Conservation (phyloP, 331 rosid species). For the Quercus lobata region DNA sequence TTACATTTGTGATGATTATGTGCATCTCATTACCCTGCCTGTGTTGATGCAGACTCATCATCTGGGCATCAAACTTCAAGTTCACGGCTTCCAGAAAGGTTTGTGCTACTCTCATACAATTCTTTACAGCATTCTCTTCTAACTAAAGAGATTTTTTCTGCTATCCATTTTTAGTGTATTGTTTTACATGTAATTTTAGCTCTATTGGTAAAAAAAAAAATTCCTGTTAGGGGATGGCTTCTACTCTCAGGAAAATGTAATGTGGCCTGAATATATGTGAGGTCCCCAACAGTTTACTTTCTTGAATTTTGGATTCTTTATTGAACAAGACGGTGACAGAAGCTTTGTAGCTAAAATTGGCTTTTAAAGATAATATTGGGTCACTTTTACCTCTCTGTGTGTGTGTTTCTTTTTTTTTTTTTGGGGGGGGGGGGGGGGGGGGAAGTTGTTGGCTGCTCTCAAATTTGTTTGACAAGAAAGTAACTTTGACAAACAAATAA, state of each 20-base stretch:
- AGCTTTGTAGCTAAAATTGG: not conserved
- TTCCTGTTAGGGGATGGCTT: not conserved
- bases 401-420: too few relatives aligned
- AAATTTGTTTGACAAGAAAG: too few relatives aligned
- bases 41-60: slow-evolving; percentile 56
- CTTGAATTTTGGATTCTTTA: not conserved
- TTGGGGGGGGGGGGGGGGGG: too few relatives aligned
- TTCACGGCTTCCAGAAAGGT: slow-evolving; percentile 90
- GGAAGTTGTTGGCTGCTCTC: too few relatives aligned
- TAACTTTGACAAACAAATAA: too few relatives aligned
- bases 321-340: not conserved
- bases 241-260: slow-evolving; percentile 4
- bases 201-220: not conserved
- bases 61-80: slow-evolving; percentile 60
- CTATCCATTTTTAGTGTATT: not conserved
- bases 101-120: slow-evolving; percentile 18
- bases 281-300: not conserved
- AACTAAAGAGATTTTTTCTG: not conserved
- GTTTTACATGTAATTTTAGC: not conserved
- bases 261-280: not conserved
- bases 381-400: too few relatives aligned
- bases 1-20: not conserved
- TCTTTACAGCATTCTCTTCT: slow-evolving; percentile 14
- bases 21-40: not conserved
- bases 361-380: too few relatives aligned